Conservation (phyloP, 768 basidiomycete genomes). For the Kondoa subrosea region DNA sequence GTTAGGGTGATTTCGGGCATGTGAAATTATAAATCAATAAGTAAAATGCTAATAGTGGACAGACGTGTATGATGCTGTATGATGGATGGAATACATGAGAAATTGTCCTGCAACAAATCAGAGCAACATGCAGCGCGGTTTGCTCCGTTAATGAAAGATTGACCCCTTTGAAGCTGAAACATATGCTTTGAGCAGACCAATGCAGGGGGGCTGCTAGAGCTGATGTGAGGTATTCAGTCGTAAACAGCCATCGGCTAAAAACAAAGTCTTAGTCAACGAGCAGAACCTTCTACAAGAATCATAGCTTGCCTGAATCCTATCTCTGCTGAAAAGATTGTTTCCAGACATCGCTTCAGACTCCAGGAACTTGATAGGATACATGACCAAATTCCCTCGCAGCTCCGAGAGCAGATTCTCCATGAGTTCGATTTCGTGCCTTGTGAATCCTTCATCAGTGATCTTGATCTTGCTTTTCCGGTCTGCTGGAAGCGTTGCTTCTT, state of each 20-base stretch:
- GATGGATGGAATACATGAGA: no score
- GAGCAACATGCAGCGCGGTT: no score
- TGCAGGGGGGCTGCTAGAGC: background rate
- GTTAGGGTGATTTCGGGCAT: no score
- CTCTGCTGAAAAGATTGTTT: conserved; percentile 1
- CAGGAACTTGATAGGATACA: conserved; percentile 7
- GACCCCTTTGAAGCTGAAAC: no score
- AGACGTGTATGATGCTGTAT: no score
- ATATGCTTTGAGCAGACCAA: no score
- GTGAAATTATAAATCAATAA: no score
- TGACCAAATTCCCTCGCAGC: conserved; percentile 55
- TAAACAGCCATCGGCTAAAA: background rate
- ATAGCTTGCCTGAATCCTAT: background rate
- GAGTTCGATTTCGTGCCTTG: conserved; percentile 64
- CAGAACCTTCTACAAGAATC: background rate
- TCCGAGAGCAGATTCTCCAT: conserved; percentile 71
- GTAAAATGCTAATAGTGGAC: no score
- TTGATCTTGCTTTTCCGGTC: conserved; percentile 21
- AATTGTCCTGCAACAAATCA: no score
- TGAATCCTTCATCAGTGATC: conserved; percentile 49
- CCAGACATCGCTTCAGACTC: conserved; percentile 8
- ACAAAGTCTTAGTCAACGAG: background rate
- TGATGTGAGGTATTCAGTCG: background rate
- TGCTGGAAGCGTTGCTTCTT: conserved; percentile 13
- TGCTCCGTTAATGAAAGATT: no score